A percentile compares a stretch with the other conserved stretches of the same genome.
Conservation (phyloP, 75 land plant species). For the Pinus albicaulis region DNA sequence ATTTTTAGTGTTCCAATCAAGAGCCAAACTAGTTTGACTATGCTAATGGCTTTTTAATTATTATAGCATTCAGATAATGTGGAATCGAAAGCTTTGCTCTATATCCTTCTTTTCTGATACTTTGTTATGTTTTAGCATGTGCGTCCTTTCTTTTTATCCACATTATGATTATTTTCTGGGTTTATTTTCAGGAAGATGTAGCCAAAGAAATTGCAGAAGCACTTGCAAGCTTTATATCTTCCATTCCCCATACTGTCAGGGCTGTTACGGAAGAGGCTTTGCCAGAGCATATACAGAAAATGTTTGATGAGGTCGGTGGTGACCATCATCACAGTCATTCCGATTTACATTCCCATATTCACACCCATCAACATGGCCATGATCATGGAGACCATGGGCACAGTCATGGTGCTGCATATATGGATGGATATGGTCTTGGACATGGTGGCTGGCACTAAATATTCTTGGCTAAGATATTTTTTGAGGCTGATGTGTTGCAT, state of each 20-base stretch:
- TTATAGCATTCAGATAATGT: not conserved
- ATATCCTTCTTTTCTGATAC: not conserved
- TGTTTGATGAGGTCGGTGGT: constrained; percentile 31
- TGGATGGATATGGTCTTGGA: constrained; percentile 49
- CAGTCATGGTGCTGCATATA: constrained; percentile 26
- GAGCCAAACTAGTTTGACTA: not conserved
- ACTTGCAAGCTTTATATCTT: constrained; percentile 37
- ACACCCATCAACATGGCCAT: constrained; percentile 15
- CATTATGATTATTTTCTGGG: constrained; percentile 3
- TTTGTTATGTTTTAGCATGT: not conserved
- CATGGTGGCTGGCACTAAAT: constrained; percentile 26
- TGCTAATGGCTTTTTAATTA: not conserved
- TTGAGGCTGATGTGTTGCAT: not conserved
- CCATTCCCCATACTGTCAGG: constrained; percentile 40
- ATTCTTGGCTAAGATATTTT: not conserved
- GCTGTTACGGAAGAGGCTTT: constrained; percentile 27
- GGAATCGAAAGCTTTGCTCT: not conserved
- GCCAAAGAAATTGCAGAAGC: constrained; percentile 37
- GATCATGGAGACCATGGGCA: constrained; percentile 27
- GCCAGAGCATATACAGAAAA: constrained; percentile 42
- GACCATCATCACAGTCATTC: constrained; percentile 20
- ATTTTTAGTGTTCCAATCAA: too few species aligned
- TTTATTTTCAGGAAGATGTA: constrained; percentile 37
- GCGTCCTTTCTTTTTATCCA: not conserved
- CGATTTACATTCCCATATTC: constrained; percentile 12